Base-by-base conservation (phyloP, 2,329 filamentous ascomycete species). In the Xylariomycetidae sp. region DNA sequence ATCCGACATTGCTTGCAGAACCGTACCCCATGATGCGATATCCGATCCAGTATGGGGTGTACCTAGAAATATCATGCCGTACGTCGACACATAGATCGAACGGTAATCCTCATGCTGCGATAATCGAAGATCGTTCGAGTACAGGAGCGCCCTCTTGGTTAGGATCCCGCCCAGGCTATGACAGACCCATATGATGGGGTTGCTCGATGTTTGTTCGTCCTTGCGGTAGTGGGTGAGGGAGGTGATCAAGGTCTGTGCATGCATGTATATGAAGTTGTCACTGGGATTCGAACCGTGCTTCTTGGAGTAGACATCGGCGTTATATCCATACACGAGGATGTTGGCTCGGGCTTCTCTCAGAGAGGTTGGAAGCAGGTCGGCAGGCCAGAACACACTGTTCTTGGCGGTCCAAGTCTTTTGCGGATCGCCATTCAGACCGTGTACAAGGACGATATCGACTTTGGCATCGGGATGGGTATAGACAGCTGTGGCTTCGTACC, bases 161-260 rank as follows among this genome's bases (percentile, higher is more conserved):
- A 88, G 63, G 38, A 88, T 75, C 6, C 84, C 85, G 4, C 84
- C 85, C 2, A 88, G 64, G 33, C 81, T 85, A 56, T 88, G 84
- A 31, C 74, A 82, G 22, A 88, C 74, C 67, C 83, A 89, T 40
- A 89, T 80, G 46, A 89, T 85, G 5, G 84, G 81, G 27, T 80
- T 76, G 16, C 70, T 66, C 20, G 65, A 61, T 5, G 74, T 75
- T 33, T 71, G 65, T 41, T 74, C 69, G 44, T 69, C 69, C 49
- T 71, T 74, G 44, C 83, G 71, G 52, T 82, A 82, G 19, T 77
- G 64, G 3, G 77, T 74, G 12, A 88, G 63, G 28, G 67, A 74
- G 5, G 71, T 72, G 6, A 84, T 69, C 19, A 88, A 64, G 9
- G 74, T 82, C 59, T 86, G 80, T 1, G 82, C 82, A 58, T 87